A percentile compares a stretch with the other conserved stretches of the same genome.
These are phyloP conservation scores for Alternaria ethzedia DNA, from an alignment of 2,329 filamentous ascomycete species.

Conservation along the genomic window DNA sequence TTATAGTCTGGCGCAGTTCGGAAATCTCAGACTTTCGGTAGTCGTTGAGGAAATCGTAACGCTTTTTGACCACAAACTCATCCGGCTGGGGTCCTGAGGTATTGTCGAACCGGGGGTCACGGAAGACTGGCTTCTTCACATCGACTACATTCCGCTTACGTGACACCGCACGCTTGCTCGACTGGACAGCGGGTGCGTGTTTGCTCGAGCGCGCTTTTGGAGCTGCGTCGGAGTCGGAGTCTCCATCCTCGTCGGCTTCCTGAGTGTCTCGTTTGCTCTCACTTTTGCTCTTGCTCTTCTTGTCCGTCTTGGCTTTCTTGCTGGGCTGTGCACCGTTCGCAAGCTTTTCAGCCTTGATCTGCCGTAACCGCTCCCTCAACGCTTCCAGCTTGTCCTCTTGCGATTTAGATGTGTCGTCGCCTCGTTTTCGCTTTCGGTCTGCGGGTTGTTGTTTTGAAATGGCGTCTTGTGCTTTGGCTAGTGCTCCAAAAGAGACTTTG, in stretches of 20 bases:
- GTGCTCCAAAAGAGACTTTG: conserved; percentile 83
- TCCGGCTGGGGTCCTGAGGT: conserved; percentile 61
- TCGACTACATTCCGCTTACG: conserved; percentile 77
- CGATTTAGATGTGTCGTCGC: conserved; percentile 45
- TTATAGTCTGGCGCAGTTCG: conserved; percentile 72
- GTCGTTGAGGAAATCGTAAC: conserved; percentile 86
- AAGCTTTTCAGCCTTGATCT: conserved; percentile 52
- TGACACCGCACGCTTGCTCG: conserved; percentile 82
- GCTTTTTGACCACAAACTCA: conserved; percentile 67
- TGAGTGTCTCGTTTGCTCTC: conserved; percentile 40
- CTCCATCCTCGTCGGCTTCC: conserved; percentile 41
- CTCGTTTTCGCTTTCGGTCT: conserved; percentile 53
- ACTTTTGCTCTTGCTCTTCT: conserved; percentile 17
- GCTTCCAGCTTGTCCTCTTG: conserved; percentile 57
- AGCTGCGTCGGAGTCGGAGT: conserved; percentile 41
- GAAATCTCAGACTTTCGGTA: conserved; percentile 86
- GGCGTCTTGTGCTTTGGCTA: conserved; percentile 82
- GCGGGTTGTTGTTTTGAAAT: conserved; percentile 53
- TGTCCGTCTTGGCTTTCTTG: conserved; percentile 26
- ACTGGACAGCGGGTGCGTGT: conserved; percentile 84
- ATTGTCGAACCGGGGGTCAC: conserved; percentile 90
- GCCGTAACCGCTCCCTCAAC: conserved; percentile 52
- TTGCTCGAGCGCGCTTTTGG: conserved; percentile 69
- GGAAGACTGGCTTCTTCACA: conserved; percentile 63
- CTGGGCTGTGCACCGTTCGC: conserved; percentile 26